These are phyloP conservation scores for Apiospora koreana DNA, from an alignment of 2,329 filamentous ascomycete genomes.

Conservation along the genomic window DNA sequence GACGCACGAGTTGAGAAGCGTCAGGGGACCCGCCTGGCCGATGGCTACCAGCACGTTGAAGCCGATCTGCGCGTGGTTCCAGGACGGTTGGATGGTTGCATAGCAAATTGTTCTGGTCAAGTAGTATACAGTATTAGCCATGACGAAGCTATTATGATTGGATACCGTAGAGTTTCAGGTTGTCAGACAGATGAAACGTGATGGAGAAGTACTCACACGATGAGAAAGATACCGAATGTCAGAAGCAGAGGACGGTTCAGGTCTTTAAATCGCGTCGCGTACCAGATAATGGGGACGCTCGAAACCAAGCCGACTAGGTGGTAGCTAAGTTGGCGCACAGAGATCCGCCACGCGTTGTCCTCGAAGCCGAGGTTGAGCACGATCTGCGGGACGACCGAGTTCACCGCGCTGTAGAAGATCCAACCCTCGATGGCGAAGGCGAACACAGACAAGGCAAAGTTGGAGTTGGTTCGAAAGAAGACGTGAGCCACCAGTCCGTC, in stretches of 20 bases:
- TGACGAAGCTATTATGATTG: no score
- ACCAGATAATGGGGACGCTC: constrained; percentile 45
- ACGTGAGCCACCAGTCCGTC: constrained; percentile 58
- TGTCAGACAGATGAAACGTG: neutral
- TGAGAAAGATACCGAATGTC: constrained; percentile 48
- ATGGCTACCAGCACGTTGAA: constrained; percentile 49
- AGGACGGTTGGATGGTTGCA: constrained; percentile 42
- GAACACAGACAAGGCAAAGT: constrained; percentile 56
- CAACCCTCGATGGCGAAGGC: constrained; percentile 60
- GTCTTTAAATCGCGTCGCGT: constrained; percentile 50
- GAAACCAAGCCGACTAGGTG: constrained; percentile 40
- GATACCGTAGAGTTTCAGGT: neutral
- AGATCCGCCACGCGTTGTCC: constrained; percentile 46
- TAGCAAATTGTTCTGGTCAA: constrained; percentile 46
- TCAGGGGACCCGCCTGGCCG: constrained; percentile 51
- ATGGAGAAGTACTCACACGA: constrained; percentile 36
- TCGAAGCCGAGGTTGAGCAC: constrained; percentile 51
- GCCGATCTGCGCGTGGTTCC: constrained; percentile 47
- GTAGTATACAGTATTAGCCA: no score
- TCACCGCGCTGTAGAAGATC: constrained; percentile 57
- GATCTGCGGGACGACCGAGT: constrained; percentile 50
- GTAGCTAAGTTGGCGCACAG: constrained; percentile 48
- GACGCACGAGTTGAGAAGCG: constrained; percentile 49
- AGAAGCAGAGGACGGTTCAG: constrained; percentile 47
- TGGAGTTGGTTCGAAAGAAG: constrained; percentile 54